Evolutionary conservation across 805 yeast genomes (phyloP).

Genomic region (Starmerella etchellsii): DNA sequence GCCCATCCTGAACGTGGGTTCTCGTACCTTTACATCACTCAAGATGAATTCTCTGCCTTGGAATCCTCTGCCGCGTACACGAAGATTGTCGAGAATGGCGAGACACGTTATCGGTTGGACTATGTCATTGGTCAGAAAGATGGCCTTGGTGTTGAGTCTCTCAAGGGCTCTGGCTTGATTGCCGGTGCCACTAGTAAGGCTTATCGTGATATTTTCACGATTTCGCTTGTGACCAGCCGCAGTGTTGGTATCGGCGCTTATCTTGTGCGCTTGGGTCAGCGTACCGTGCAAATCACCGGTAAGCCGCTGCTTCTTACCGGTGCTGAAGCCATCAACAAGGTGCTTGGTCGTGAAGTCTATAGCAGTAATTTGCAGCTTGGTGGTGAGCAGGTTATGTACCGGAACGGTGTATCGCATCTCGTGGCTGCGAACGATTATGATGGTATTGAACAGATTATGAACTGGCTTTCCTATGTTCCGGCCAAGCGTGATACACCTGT

Average conservation of each 20-base stretch:
- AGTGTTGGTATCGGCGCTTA: conserved; percentile 99
- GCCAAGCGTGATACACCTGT: conserved; percentile 80
- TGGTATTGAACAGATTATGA: conserved; percentile 87
- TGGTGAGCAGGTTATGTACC: conserved; percentile 98
- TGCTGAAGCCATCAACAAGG: conserved; percentile 96
- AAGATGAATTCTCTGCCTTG: conserved; percentile 48
- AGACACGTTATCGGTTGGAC: conserved; percentile 66
- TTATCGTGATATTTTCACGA: conserved; percentile 91
- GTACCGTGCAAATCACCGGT: conserved; percentile 97
- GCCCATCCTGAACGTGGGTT: conserved; percentile 73
- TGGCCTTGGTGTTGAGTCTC: conserved; percentile 96
- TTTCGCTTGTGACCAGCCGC: conserved; percentile 98
- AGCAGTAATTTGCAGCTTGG: conserved; percentile 95
- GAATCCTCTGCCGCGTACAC: conserved; percentile 23
- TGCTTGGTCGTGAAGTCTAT: conserved; percentile 93
- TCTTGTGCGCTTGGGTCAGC: conserved; percentile 93
- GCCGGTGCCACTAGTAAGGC: conserved; percentile 99
- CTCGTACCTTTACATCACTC: conserved; percentile 68
- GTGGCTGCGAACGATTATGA: conserved; percentile 95
- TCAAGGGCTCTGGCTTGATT: conserved; percentile 94
- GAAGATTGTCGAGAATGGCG: conserved; percentile 69
- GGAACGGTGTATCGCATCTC: conserved; percentile 94
- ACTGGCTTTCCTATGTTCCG: conserved; percentile 93
- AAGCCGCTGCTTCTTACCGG: conserved; percentile 98
- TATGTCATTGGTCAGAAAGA: conserved; percentile 88